Conservation (phyloP, 352 stramenopile genomes). For the Globisporangium middletonii region DNA sequence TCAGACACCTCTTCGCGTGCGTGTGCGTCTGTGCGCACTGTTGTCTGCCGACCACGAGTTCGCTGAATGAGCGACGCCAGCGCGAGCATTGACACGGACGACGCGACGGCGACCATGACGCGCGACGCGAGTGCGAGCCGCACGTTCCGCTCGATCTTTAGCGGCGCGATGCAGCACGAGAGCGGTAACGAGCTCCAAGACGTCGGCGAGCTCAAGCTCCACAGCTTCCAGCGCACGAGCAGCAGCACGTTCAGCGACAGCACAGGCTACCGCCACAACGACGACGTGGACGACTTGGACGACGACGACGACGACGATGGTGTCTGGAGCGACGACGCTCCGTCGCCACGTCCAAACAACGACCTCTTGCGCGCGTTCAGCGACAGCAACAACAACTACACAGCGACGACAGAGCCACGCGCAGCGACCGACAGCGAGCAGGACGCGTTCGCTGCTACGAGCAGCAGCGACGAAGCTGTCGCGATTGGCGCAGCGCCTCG, state of each 20-base stretch:
- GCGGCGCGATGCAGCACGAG: slow-evolving; percentile 4
- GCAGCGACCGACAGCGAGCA: too few species aligned
- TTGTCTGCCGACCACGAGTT: neutral
- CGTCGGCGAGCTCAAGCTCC: slow-evolving; percentile 6
- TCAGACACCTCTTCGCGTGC: neutral
- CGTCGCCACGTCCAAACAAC: slow-evolving; percentile 3
- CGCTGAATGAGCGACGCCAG: slow-evolving; percentile 20
- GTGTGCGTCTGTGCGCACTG: neutral
- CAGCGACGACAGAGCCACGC: neutral
- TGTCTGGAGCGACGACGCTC: slow-evolving; percentile 45
- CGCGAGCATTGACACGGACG: slow-evolving; percentile 6
- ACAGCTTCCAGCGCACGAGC: slow-evolving; percentile 8
- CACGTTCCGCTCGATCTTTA: slow-evolving; percentile 75
- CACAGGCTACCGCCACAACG: slow-evolving; percentile 4
- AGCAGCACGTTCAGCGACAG: neutral
- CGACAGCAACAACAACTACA: slow-evolving; percentile 14
- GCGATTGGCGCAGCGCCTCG: too few species aligned
- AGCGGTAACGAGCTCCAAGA: neutral
- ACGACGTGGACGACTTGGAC: slow-evolving; percentile 1
- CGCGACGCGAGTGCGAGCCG: slow-evolving; percentile 42
- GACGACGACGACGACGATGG: slow-evolving; percentile 35
- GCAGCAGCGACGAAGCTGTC: too few species aligned
- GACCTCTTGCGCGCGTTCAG: neutral
- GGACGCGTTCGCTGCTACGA: too few species aligned
- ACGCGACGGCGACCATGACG: slow-evolving; percentile 24